Base-by-base conservation (phyloP, 2,329 filamentous ascomycete species). In the Metarhizium rileyi region DNA sequence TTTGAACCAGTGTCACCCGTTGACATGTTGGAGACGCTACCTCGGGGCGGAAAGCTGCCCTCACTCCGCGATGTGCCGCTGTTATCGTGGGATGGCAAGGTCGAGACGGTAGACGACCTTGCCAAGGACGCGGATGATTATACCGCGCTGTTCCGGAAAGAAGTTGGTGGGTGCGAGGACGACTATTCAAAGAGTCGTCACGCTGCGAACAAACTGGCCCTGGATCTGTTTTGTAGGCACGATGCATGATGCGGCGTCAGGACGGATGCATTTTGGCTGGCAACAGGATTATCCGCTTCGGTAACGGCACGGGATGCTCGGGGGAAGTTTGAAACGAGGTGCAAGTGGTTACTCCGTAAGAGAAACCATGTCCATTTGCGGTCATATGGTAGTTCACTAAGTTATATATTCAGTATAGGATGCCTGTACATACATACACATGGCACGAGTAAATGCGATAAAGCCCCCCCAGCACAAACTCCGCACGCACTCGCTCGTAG, bases 101-200 rank as follows among this genome's bases (percentile, higher is more conserved):
- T 58, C n/a, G 65, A 71, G 10, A 64, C 63, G 2, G 54, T 69
- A 1, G 61, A 59, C 4, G 68, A 70, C 0, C 55, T 81, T 2
- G 67, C 69, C 7, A 59, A 63, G 2, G 64, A 66, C 2, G 76
- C 81, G 2, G 53, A 63, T 1, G 67, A 73, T 5, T 89, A 83
- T 59, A 70, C 77, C 4, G 59, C 66, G 0, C 59, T 70, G 14
- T 91, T 93, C 60, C 77, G 81, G 41, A 65, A 67, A 47, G 69
- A 78, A 3, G 75, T 88, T 14, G 89, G 89, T n/a, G 78, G 77
- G 1, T 95, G 89, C 59, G 62, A 63, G 23, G 63, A 60, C 2
- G 63, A 67, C 8, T 61, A 60, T 33, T 50, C 56, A 10, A 56
- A 57, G 33, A 56, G 44, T 5, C 26, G 18, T 22, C 47, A 35